phyloP scores from a whole-genome alignment of 441 rosid genomes.

The Populus hybrid region DNA sequence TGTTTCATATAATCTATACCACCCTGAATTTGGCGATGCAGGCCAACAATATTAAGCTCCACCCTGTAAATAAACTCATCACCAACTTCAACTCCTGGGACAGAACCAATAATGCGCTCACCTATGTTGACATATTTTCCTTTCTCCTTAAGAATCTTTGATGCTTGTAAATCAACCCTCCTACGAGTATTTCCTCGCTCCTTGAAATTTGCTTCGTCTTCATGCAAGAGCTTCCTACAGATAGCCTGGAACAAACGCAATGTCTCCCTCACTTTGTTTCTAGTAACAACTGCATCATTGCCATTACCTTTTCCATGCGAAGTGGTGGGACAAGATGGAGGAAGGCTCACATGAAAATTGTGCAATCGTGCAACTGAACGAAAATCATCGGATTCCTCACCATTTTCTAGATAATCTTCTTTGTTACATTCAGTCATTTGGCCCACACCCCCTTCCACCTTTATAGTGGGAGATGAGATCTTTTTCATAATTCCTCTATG shows the following conservation, averaged over 20 bases:
- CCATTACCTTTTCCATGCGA: constrained; percentile 20
- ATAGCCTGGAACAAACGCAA: constrained; percentile 66
- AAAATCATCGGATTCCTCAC: constrained; percentile 14
- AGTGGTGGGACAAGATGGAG: constrained; percentile 38
- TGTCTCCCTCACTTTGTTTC: constrained; percentile 71
- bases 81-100: constrained; percentile 90
- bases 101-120: constrained; percentile 52
- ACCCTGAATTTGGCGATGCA: constrained; percentile 65
- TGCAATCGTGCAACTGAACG: constrained; percentile 19
- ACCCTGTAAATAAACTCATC: constrained; percentile 83
- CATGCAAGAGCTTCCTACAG: constrained; percentile 64
- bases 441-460: not conserved
- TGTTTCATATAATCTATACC: constrained; percentile 74
- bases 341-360: constrained; percentile 34
- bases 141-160: constrained; percentile 51
- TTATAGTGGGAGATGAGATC: constrained; percentile 9
- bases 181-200: constrained; percentile 11
- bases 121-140: constrained; percentile 42
- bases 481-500: constrained; percentile 21
- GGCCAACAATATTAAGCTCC: constrained; percentile 81
- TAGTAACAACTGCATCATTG: constrained; percentile 24
- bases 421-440: constrained; percentile 14
- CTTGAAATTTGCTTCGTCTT: constrained; percentile 53
- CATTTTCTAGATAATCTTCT: constrained; percentile 23
- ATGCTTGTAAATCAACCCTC: constrained; percentile 63